These are phyloP conservation scores for Hypoxylon cercidicola DNA, from an alignment of 495 filamentous ascomycete species.

Conservation along the genomic window DNA sequence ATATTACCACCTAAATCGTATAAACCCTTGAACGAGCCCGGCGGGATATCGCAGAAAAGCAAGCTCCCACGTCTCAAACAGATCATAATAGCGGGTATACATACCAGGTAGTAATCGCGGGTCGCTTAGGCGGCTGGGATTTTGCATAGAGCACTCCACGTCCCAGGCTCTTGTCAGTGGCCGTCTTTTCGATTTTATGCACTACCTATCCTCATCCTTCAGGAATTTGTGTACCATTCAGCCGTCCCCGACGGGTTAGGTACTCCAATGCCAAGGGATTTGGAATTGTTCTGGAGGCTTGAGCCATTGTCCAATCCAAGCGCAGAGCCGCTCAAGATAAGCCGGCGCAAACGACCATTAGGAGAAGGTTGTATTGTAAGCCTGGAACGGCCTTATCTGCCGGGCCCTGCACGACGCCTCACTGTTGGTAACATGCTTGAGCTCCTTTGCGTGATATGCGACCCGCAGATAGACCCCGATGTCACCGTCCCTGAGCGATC, in stretches of 20 bases:
- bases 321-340: slow-evolving; percentile 12
- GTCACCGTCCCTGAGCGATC: neutral
- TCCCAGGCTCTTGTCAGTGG: too few species aligned
- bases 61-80: too few species aligned
- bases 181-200: too few species aligned
- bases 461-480: slow-evolving; percentile 15
- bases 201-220: too few species aligned
- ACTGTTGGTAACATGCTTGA: slow-evolving; percentile 1
- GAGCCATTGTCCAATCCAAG: slow-evolving; percentile 9
- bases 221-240: too few species aligned
- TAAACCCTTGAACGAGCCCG: too few species aligned
- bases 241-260: neutral
- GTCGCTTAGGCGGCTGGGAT: too few species aligned
- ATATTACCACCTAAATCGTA: too few species aligned
- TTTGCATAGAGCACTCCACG: too few species aligned
- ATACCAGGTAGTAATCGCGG: too few species aligned
- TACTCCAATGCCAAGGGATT: slow-evolving; percentile 14
- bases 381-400: slow-evolving; percentile 15
- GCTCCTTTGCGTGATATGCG: slow-evolving; percentile 3
- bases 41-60: too few species aligned
- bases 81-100: too few species aligned
- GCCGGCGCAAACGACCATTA: slow-evolving; percentile 15
- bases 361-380: slow-evolving; percentile 27
- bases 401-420: slow-evolving; percentile 9
- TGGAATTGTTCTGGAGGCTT: slow-evolving; percentile 21